These are phyloP conservation scores for Arachis stenosperma DNA, from an alignment of 306 rosid genomes.

Conservation along the genomic window DNA sequence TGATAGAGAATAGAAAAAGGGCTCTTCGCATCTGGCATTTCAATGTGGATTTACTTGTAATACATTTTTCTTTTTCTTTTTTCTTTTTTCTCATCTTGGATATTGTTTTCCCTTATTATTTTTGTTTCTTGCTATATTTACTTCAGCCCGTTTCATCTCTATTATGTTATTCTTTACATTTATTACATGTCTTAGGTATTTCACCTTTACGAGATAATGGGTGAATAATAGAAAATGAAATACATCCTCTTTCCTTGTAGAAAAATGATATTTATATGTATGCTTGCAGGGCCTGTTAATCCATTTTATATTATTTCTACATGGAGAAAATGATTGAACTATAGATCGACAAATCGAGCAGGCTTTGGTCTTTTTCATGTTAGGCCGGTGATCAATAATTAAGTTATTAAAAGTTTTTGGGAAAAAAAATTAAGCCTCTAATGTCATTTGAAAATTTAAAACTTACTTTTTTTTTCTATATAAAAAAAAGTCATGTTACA, in stretches of 20 bases:
- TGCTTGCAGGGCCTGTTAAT: not conserved
- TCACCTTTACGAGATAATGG: conserved; percentile 33
- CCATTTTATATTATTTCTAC: not conserved
- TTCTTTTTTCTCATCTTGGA: conserved; percentile 15
- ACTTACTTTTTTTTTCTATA: too few species aligned
- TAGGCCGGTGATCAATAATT: too few species aligned
- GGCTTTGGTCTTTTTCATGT: too few species aligned
- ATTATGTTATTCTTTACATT: conserved; percentile 44
- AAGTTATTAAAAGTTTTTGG: too few species aligned
- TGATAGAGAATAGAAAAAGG: conserved; percentile 47
- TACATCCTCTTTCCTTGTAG: not conserved
- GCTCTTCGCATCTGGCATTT: conserved; percentile 37
- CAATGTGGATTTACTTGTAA: conserved; percentile 43
- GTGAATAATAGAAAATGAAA: conserved; percentile 14
- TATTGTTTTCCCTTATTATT: conserved; percentile 30
- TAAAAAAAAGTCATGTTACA: too few species aligned
- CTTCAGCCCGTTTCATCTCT: conserved; percentile 29
- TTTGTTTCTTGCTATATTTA: conserved; percentile 38
- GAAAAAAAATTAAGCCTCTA: too few species aligned
- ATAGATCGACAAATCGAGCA: too few species aligned
- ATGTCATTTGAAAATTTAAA: too few species aligned
- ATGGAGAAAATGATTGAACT: not conserved
- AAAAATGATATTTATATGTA: conserved; percentile 3
- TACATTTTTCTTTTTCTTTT: conserved; percentile 33
- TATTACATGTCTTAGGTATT: conserved; percentile 36